phyloP scores from a whole-genome alignment of 495 filamentous ascomycete species.

The Podospora didyma region DNA sequence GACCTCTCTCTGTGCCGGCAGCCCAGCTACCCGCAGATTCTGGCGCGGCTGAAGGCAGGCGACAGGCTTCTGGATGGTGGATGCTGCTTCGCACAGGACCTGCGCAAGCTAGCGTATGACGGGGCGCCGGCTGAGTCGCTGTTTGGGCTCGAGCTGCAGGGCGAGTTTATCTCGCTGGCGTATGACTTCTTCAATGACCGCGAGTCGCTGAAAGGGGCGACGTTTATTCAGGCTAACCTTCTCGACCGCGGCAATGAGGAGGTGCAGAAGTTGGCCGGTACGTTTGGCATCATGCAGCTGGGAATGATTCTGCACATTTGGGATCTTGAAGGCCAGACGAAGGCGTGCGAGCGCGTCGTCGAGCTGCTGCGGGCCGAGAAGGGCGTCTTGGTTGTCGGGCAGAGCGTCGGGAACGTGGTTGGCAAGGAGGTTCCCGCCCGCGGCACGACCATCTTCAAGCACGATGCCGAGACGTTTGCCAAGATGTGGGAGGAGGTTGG shows the following conservation, averaged over 20 bases:
- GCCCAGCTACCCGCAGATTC: constrained; percentile 4
- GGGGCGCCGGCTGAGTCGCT: constrained; percentile 38
- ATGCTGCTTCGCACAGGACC: constrained; percentile 48
- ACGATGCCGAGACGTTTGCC: constrained; percentile 40
- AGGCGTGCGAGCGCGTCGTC: constrained; percentile 31
- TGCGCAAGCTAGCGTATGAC: constrained; percentile 45
- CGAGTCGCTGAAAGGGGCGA: constrained; percentile 20
- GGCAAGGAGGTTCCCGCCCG: constrained; percentile 18
- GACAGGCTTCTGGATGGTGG: constrained; percentile 45
- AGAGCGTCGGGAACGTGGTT: constrained; percentile 30
- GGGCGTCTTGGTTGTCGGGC: constrained; percentile 39
- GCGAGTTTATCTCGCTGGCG: constrained; percentile 47
- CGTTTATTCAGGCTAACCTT: constrained; percentile 32
- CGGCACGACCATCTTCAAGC: constrained; percentile 28
- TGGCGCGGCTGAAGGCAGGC: constrained; percentile 3
- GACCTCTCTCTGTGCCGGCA: constrained; percentile 30
- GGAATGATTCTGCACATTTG: constrained; percentile 45
- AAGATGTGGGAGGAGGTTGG: constrained; percentile 42
- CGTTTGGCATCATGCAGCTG: constrained; percentile 38
- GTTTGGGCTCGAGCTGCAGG: constrained; percentile 47
- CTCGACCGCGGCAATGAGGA: constrained; percentile 2
- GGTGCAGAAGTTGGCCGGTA: constrained; percentile 22
- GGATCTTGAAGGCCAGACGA: constrained; percentile 37
- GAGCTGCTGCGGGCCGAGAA: constrained; percentile 27
- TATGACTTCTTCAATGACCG: constrained; percentile 36